phyloP scores from a whole-genome alignment of 768 basidiomycete genomes.

The Boletellus sp. region DNA sequence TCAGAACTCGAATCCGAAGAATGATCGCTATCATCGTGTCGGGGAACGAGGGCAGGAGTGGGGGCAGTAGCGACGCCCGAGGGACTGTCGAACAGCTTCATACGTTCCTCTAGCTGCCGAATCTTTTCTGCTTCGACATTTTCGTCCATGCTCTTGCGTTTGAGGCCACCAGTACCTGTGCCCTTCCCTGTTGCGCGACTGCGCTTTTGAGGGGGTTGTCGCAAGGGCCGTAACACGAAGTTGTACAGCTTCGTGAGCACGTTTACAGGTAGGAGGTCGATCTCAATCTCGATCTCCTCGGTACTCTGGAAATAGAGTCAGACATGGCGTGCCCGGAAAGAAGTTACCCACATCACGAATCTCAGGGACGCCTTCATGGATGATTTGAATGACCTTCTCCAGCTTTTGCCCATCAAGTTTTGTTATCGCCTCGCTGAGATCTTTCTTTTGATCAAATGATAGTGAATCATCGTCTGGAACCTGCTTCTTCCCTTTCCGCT shows the following conservation, averaged over 20 bases:
- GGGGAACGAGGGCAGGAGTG: conserved; percentile 33
- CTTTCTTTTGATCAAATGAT: conserved; percentile 97
- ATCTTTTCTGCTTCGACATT: conserved; percentile 96
- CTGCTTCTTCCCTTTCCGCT: conserved; percentile 62
- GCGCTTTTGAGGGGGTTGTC: conserved; percentile 63
- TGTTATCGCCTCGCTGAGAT: conserved; percentile 91
- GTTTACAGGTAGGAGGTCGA: conserved; percentile 80
- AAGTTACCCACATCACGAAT: conserved; percentile 76
- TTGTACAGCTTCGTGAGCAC: conserved; percentile 95
- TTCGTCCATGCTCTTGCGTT: conserved; percentile 96
- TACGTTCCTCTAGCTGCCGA: conserved; percentile 80
- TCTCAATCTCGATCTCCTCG: conserved; percentile 98
- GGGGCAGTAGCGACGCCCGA: conserved; percentile 36
- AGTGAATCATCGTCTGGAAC: conserved; percentile 76
- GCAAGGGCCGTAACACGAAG: conserved; percentile 81
- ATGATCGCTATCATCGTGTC: conserved; percentile 57
- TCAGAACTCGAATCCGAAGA: conserved; percentile 79
- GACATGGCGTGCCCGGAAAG: conserved; percentile 3
- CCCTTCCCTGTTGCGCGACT: conserved; percentile 64
- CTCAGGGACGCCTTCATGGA: conserved; percentile 90
- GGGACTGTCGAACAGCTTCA: conserved; percentile 75
- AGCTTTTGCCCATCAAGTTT: conserved; percentile 79
- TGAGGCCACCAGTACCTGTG: conserved; percentile 83
- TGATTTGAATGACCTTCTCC: conserved; percentile 90
- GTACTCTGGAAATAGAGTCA: conserved; percentile 58